Conservation (phyloP, 2,329 filamentous ascomycete species). For the Neospermospora avenae region DNA sequence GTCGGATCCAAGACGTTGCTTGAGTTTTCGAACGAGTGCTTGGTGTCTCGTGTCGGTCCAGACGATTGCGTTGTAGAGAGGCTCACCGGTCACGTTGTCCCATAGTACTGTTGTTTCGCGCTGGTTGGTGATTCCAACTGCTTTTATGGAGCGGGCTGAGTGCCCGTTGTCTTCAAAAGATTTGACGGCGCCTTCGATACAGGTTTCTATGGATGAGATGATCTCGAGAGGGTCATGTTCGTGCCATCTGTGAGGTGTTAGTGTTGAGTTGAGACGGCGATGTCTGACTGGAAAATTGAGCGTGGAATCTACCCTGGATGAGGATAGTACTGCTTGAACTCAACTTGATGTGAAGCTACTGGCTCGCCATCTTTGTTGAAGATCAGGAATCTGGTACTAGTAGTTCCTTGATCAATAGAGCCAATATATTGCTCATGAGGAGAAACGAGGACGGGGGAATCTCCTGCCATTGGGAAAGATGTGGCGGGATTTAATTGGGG, state of each 20-base stretch:
- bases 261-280: conserved; percentile 10
- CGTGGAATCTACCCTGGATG: conserved; percentile 74
- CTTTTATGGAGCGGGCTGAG: conserved; percentile 63
- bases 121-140: conserved; percentile 76
- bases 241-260: conserved; percentile 61
- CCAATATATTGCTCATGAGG: conserved; percentile 41
- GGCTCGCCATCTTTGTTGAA: conserved; percentile 78
- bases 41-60: conserved; percentile 79
- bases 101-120: conserved; percentile 78
- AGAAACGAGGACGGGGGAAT: conserved; percentile 15
- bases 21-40: conserved; percentile 69
- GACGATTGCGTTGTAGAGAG: conserved; percentile 77
- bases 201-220: conserved; percentile 66
- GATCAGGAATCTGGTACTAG: conserved; percentile 84
- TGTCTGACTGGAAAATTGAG: too few relatives aligned
- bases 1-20: conserved; percentile 63
- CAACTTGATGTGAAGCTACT: conserved; percentile 79
- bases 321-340: conserved; percentile 84
- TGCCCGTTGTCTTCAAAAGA: conserved; percentile 67
- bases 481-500: neutral
- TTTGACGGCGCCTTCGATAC: conserved; percentile 71
- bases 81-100: conserved; percentile 73
- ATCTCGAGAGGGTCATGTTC: conserved; percentile 79
- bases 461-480: neutral
- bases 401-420: conserved; percentile 88